Base-by-base conservation (phyloP, 1,284 basidiomycete species). In the Neotropicomus parvogracilis region DNA sequence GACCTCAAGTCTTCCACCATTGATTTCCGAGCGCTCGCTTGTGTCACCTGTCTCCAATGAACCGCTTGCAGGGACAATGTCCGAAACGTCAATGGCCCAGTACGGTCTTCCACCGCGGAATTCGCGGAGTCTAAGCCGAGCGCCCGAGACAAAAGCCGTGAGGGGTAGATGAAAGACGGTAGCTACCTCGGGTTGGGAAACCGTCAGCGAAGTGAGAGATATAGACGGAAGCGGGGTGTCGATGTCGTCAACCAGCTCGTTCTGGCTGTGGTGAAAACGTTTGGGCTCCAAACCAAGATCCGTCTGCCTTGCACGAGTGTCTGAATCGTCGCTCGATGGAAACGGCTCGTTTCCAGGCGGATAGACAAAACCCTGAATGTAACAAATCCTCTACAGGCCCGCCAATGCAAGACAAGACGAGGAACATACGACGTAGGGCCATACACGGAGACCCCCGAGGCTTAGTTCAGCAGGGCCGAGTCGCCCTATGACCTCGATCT, bases 101-200 rank as follows among this genome's bases (percentile, higher is more conserved):
- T 90, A 90, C 4, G 83, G 80, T 29, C 70, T 64, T 36, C 60
- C 51, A n/a, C 70, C 73, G 31, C 82, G 79, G 63, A 88, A 89
- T 36, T 77, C 59, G 55, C 77, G 75, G 16, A 63, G 56, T 54
- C 74, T 73, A 37, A 81, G 65, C 42, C 81, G 77, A 13, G 67
- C 54, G 6, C 73, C 69, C 40, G 75, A 72, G 32, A 72, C 58
- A 13, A 85, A 62, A 1, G 72, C 73, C 26, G 71, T 59, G 19
- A 91, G 65, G 8, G 87, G 83, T 9, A 89, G 73, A 60, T 88
- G 86, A 59, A 90, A 87, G 7, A 80, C 71, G 39, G 77, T 70
- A 4, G 79, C 80, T 7, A 91, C 88, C 67, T 90, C 88, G 27
- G 69, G 63, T 37, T 67, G 71, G n/a, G 82, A 83, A 35, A 77